Conservation (phyloP, 2,329 filamentous ascomycete species). For the Colletotrichum theobromicola region DNA sequence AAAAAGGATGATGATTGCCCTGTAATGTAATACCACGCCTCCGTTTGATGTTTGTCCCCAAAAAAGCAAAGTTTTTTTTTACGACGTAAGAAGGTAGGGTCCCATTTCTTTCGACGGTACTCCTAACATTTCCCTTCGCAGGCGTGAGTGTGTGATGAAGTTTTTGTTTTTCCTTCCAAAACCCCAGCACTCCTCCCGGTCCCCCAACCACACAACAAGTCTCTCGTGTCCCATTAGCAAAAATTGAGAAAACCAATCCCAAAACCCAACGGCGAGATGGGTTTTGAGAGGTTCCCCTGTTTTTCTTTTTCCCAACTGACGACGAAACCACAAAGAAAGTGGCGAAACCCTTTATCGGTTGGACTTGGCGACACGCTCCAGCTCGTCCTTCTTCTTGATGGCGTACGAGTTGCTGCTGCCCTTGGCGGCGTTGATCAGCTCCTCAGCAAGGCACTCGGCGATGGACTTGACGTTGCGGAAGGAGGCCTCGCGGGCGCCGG, state of each 20-base stretch:
- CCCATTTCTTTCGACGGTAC: neutral
- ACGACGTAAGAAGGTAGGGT: slow-evolving; percentile 5
- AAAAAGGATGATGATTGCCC: slow-evolving; percentile 23
- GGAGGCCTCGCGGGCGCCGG: slow-evolving; percentile 95
- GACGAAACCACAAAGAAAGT: slow-evolving; percentile 23
- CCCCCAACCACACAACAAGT: slow-evolving; percentile 5
- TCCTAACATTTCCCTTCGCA: slow-evolving; percentile 1
- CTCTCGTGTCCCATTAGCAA: neutral
- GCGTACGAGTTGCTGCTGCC: slow-evolving; percentile 99
- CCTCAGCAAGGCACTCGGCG: slow-evolving; percentile 98
- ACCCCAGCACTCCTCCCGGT: slow-evolving; percentile 25
- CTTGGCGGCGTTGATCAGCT: slow-evolving; percentile 99
- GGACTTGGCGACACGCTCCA: slow-evolving; percentile 99
- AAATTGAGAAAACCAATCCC: neutral
- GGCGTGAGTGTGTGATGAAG: neutral
- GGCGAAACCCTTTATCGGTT: slow-evolving; percentile 85
- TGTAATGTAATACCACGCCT: slow-evolving; percentile 24
- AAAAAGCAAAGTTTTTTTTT: slow-evolving; percentile 19
- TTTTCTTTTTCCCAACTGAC: neutral
- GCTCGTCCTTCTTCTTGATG: slow-evolving; percentile 99
- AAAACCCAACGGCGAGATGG: no score
- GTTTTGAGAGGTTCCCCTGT: no score
- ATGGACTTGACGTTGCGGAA: slow-evolving; percentile 99
- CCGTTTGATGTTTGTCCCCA: slow-evolving; percentile 21
- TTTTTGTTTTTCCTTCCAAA: slow-evolving; percentile 27